phyloP scores from a whole-genome alignment of 2,329 filamentous ascomycete species.

The Fonsecaea pugnacius region DNA sequence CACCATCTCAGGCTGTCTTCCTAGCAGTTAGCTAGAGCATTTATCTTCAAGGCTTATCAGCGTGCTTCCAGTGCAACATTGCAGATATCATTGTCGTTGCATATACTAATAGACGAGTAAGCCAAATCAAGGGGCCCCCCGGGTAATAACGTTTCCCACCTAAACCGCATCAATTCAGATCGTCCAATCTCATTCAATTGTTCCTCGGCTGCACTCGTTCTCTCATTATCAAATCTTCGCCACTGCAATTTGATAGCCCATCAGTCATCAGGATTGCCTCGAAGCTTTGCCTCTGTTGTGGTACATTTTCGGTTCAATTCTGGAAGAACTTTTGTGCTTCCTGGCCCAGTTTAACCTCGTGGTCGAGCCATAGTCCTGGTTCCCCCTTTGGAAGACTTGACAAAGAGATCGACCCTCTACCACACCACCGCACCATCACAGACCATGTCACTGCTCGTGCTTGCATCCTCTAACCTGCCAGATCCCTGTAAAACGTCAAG shows the following conservation, averaged over 20 bases:
- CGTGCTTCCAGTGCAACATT: neutral
- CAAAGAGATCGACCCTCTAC: neutral
- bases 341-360: neutral
- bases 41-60: neutral
- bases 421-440: neutral
- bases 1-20: neutral
- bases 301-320: slow-evolving; percentile 11
- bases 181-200: no score
- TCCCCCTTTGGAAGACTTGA: neutral
- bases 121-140: no score
- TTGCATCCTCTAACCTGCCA: neutral
- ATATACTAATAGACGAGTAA: no score
- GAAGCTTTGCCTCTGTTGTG: slow-evolving; percentile 5
- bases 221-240: neutral
- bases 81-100: neutral
- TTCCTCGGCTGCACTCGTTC: no score
- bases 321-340: neutral
- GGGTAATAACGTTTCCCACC: no score
- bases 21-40: neutral
- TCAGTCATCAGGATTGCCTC: neutral
- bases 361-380: neutral
- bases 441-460: neutral
- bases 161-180: no score
- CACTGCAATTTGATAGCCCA: neutral
- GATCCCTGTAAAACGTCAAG: neutral